A percentile compares a stretch with the other conserved stretches of the same genome.
These are phyloP conservation scores for Paraglomus occultum DNA, from an alignment of 192 early-diverging fungal species.

Conservation along the genomic window DNA sequence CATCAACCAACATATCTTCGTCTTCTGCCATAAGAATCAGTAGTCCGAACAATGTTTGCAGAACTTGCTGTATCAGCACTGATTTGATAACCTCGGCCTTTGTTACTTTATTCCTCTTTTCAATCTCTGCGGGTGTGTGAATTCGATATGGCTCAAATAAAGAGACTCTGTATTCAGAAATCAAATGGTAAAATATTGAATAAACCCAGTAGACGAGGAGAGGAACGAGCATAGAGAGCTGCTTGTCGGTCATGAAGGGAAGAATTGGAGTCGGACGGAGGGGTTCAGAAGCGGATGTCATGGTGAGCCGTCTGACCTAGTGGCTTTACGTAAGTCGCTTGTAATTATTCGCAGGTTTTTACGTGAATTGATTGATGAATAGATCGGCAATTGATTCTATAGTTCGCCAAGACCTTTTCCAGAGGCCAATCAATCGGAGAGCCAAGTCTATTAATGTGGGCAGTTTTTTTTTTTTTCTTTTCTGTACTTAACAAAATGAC, in stretches of 20 bases:
- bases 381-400: no score
- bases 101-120: slow-evolving; percentile 64
- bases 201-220: slow-evolving; percentile 69
- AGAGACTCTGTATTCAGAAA: slow-evolving; percentile 56
- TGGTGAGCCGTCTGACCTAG: no score
- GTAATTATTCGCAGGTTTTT: no score
- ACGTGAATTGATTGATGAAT: no score
- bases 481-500: no score
- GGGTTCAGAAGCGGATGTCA: neutral
- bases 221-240: slow-evolving; percentile 53
- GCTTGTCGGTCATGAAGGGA: slow-evolving; percentile 49
- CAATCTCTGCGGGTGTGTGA: slow-evolving; percentile 51
- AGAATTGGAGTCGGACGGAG: slow-evolving; percentile 31
- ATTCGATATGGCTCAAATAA: slow-evolving; percentile 71
- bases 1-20: slow-evolving; percentile 15
- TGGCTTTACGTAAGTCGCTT: no score
- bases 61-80: slow-evolving; percentile 66
- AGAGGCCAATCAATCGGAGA: no score
- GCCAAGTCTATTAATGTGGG: no score
- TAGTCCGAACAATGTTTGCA: slow-evolving; percentile 53
- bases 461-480: no score
- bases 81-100: slow-evolving; percentile 57
- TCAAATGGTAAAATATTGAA: slow-evolving; percentile 60
- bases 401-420: no score
- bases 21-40: slow-evolving; percentile 31